These are phyloP conservation scores for Zasmidium angulare DNA, from an alignment of 2,329 filamentous ascomycete genomes.

Conservation along the genomic window DNA sequence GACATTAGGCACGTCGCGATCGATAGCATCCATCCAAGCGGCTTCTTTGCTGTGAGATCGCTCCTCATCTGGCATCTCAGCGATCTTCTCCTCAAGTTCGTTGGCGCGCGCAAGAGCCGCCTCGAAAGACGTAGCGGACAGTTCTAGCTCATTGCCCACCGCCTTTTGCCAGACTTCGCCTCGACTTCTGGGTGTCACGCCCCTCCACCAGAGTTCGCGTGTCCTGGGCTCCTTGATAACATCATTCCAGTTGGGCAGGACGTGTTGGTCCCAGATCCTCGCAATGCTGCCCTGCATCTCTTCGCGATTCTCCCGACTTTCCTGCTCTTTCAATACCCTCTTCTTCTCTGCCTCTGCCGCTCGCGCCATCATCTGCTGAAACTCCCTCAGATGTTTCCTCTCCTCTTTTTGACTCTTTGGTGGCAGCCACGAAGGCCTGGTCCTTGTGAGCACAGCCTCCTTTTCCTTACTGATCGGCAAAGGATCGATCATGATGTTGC, in stretches of 20 bases:
- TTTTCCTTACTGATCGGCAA: slow-evolving; percentile 84
- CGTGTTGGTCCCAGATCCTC: slow-evolving; percentile 72
- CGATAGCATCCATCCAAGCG: slow-evolving; percentile 64
- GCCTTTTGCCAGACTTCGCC: slow-evolving; percentile 69
- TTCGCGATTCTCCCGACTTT: slow-evolving; percentile 53
- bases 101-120: slow-evolving; percentile 69
- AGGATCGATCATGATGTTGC: slow-evolving; percentile 81
- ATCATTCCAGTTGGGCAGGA: slow-evolving; percentile 72
- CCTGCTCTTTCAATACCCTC: slow-evolving; percentile 49
- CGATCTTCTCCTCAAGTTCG: slow-evolving; percentile 59
- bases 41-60: slow-evolving; percentile 52
- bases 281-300: slow-evolving; percentile 51
- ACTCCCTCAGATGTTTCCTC: slow-evolving; percentile 80
- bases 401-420: slow-evolving; percentile 90
- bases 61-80: slow-evolving; percentile 45
- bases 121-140: slow-evolving; percentile 66
- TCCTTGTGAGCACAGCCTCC: slow-evolving; percentile 77
- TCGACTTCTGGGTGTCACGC: slow-evolving; percentile 69
- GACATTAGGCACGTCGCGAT: slow-evolving; percentile 63
- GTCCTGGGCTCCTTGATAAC: slow-evolving; percentile 69
- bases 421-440: slow-evolving; percentile 76
- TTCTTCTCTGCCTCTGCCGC: slow-evolving; percentile 59
- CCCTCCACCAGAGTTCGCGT: slow-evolving; percentile 79
- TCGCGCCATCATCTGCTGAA: slow-evolving; percentile 75
- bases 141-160: slow-evolving; percentile 70